Percentiles rank a stretch among this genome's conserved stretches.
Evolutionary conservation across 352 stramenopile genomes (phyloP).

Genomic region (Thalassiosira mediterranea): DNA sequence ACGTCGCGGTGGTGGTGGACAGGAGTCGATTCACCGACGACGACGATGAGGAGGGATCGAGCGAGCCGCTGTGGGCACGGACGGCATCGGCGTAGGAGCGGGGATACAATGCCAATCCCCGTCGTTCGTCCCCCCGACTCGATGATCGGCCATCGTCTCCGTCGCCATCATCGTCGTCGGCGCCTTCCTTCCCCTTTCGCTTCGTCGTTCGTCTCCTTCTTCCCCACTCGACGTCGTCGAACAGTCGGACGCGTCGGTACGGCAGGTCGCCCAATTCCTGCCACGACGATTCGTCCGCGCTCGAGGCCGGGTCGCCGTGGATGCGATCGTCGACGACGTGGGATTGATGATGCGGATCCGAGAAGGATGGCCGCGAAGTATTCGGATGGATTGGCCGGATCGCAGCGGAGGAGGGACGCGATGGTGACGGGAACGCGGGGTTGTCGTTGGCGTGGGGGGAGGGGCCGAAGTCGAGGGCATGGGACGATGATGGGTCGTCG

Average conservation of each 20-base stretch:
- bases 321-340: not conserved
- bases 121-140: slow-evolving; percentile 26
- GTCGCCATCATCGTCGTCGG: not conserved
- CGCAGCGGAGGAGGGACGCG: no score
- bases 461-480: not conserved
- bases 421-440: not conserved
- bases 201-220: not conserved
- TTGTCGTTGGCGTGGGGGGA: not conserved
- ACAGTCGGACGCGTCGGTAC: slow-evolving; percentile 71
- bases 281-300: slow-evolving; percentile 63
- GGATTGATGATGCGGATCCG: no score
- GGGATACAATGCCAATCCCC: slow-evolving; percentile 46
- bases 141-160: no score
- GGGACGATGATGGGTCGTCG: not conserved
- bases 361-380: no score
- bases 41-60: no score
- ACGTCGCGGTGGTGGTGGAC: slow-evolving; percentile 68
- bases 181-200: not conserved
- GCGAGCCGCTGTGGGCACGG: slow-evolving; percentile 21
- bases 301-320: not conserved
- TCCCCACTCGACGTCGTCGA: slow-evolving; percentile 69
- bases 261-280: slow-evolving; percentile 79
- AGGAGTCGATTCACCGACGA: slow-evolving; percentile 57
- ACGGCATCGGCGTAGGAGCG: slow-evolving; percentile 40
- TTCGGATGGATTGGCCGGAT: no score